Conservation (phyloP, 1,139 yeast species). For the Nakaseomyces glabratus region DNA sequence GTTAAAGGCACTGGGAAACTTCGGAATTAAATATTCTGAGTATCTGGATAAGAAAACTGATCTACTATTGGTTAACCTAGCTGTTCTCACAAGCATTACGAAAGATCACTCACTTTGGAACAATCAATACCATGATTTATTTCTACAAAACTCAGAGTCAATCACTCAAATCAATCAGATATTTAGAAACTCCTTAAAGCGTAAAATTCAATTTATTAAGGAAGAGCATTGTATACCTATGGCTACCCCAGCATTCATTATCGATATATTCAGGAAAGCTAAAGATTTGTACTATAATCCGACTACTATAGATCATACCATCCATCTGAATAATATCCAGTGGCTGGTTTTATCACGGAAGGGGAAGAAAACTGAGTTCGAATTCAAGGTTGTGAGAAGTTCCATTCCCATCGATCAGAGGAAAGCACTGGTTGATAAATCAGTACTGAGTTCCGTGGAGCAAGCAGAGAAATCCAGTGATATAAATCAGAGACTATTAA, state of each 20-base stretch:
- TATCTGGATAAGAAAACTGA: conserved; percentile 51
- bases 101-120: conserved; percentile 27
- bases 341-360: conserved; percentile 30
- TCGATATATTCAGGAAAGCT: conserved; percentile 22
- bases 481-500: conserved; percentile 1
- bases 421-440: conserved; percentile 6
- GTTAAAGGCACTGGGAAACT: conserved; percentile 36
- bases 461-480: background rate
- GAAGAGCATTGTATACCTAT: conserved; percentile 36
- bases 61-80: conserved; percentile 51
- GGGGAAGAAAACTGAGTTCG: conserved; percentile 20
- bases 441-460: conserved; percentile 1
- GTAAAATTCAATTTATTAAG: conserved; percentile 38
- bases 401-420: conserved; percentile 2
- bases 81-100: conserved; percentile 31
- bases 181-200: conserved; percentile 28
- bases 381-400: conserved; percentile 11
- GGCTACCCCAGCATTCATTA: conserved; percentile 28
- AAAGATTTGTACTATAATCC: conserved; percentile 1
- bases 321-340: conserved; percentile 23
- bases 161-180: conserved; percentile 18
- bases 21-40: conserved; percentile 44
- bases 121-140: conserved; percentile 26
- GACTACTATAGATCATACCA: conserved; percentile 6
- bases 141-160: conserved; percentile 13